Base-by-base conservation (phyloP, 345 rosid species). In the Brassica juncea region DNA sequence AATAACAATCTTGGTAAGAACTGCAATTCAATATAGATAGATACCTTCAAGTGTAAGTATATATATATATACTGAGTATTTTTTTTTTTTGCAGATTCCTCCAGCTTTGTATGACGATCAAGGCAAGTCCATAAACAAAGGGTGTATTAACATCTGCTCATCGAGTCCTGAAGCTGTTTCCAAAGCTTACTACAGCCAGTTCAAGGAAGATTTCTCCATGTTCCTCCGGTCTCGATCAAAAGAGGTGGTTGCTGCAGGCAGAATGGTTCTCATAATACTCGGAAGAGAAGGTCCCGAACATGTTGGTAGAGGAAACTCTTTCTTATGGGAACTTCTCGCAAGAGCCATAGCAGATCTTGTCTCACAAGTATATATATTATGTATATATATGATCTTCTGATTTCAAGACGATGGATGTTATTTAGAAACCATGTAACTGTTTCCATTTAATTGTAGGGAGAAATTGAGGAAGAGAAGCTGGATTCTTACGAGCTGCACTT, bases 241-340 rank as follows among this genome's bases (percentile, higher is more conserved):
- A 70, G 99, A 94, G 86, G 8, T 92, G 14, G 79, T 81, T 44
- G 0, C 75, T 2, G 86, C 78, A 7, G 97, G 97, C 4, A 83
- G 87, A 77, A 92, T 92, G 94, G 92, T 92, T 55, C 79, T 92
- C 44, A 89, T 91, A 52, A 44, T 86, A 62, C 74, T 89, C 1
- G 99, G 99, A 66, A 88, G 99, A 81, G 78, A 81, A 64, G 91
- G 90, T 39, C 81, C 65, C 0, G 76, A 84, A 70, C 94, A 88
- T 82, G 84, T 88, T 12, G 99, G 91, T 47, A 83, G 97, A 76
- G 99, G 97, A 84, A 92, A 92, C 84, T 89, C 92, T 35, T 88
- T 88, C 86, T 85, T 85, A 5, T 92, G 97, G 97, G 87, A 89
- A 73, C 85, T 92, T 66, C 88, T 94, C 49, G 68, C 91, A 6